Percentiles rank a stretch among this genome's conserved stretches.
Conservation (phyloP, 176 grass and related monocot species). For the Puya raimondii region DNA sequence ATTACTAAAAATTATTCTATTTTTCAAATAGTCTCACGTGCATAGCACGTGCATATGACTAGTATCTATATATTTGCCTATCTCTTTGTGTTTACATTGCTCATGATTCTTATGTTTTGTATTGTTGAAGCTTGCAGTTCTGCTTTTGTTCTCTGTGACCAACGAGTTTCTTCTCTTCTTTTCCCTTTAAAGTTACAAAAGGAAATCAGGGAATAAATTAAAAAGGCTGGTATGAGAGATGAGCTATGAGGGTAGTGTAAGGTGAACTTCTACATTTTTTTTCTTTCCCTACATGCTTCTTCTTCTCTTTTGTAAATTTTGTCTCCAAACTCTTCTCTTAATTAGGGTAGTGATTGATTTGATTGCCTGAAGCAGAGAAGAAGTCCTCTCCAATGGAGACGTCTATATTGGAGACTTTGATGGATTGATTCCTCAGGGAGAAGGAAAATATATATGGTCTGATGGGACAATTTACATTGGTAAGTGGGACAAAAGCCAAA, state of each 20-base stretch:
- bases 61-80: no score
- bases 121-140: neutral
- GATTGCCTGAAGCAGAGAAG: slow-evolving; percentile 20
- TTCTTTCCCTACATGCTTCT: neutral
- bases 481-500: slow-evolving; percentile 77
- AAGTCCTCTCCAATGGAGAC: slow-evolving; percentile 74
- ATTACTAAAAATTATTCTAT: no score
- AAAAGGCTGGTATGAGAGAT: neutral
- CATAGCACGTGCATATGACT: no score
- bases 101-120: no score
- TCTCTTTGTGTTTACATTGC: no score
- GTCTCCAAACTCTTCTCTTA: neutral
- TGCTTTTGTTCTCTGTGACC: neutral
- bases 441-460: slow-evolving; percentile 77
- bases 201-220: neutral
- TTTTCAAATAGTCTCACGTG: no score
- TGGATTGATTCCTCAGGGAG: slow-evolving; percentile 70
- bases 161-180: neutral
- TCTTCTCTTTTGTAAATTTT: neutral
- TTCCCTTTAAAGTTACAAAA: neutral
- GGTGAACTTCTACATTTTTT: neutral
- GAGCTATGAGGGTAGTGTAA: neutral
- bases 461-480: slow-evolving; percentile 70
- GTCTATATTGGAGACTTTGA: slow-evolving; percentile 66
- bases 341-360: neutral